A percentile compares a stretch with the other conserved stretches of the same genome.
Evolutionary conservation across 345 rosid genomes (phyloP).

Genomic region (Sisymbrium altissimum): DNA sequence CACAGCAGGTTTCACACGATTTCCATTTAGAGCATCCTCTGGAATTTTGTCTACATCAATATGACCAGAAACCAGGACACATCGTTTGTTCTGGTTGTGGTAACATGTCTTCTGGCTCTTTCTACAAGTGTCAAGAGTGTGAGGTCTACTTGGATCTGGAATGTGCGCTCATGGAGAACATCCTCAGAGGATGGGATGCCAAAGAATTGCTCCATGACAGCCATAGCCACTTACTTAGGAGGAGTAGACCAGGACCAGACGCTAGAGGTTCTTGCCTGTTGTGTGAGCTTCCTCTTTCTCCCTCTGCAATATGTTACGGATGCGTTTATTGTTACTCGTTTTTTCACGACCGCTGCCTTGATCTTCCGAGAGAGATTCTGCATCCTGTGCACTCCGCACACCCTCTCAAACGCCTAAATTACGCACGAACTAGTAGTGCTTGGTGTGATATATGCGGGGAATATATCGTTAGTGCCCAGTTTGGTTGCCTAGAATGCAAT

Average conservation of each 20-base stretch:
- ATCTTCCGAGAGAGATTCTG: too few species aligned
- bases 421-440: neutral
- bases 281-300: neutral
- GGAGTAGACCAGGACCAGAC: neutral
- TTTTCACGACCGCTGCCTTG: too few species aligned
- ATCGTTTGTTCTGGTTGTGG: conserved; percentile 15
- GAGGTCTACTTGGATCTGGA: conserved; percentile 10
- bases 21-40: conserved; percentile 7
- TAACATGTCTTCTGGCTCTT: neutral
- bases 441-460: neutral
- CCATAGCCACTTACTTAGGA: neutral
- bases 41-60: neutral
- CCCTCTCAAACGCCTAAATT: neutral
- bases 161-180: neutral
- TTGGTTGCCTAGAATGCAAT: neutral
- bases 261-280: neutral
- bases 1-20: neutral
- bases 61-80: neutral
- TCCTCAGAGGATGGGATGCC: neutral
- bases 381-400: too few species aligned
- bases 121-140: conserved; percentile 4
- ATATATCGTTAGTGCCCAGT: neutral
- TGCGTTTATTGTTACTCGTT: too few species aligned
- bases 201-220: neutral
- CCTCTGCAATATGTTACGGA: neutral